These are phyloP conservation scores for Hypoxylon sp. DNA, from an alignment of 2,329 filamentous ascomycete species.

Conservation along the genomic window DNA sequence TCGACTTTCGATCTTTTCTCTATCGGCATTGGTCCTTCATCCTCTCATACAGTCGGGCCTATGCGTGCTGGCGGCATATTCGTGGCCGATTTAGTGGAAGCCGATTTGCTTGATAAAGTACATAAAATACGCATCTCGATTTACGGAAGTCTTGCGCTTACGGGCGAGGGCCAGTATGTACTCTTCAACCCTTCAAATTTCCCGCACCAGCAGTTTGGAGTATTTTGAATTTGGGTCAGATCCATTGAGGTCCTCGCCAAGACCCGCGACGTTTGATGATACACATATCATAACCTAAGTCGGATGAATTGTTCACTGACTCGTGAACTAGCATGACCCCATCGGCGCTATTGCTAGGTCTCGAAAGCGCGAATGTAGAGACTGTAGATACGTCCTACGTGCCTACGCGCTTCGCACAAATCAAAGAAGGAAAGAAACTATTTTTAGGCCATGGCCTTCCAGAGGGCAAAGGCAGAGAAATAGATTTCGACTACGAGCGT, in stretches of 20 bases:
- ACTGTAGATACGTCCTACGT: slow-evolving; percentile 59
- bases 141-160: slow-evolving; percentile 60
- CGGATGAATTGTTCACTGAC: slow-evolving; percentile 11
- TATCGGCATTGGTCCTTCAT: slow-evolving; percentile 61
- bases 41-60: slow-evolving; percentile 60
- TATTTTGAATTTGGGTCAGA: no score
- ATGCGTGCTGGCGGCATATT: slow-evolving; percentile 63
- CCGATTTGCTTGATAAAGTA: slow-evolving; percentile 55
- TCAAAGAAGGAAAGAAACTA: slow-evolving; percentile 56
- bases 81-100: slow-evolving; percentile 57
- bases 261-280: background rate
- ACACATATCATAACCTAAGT: no score
- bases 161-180: slow-evolving; percentile 54
- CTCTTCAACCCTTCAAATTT: slow-evolving; percentile 1
- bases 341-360: slow-evolving; percentile 57
- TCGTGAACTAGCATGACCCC: slow-evolving; percentile 54
- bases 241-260: no score
- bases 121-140: slow-evolving; percentile 58
- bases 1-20: slow-evolving; percentile 62
- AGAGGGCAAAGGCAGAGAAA: slow-evolving; percentile 53
- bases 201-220: no score
- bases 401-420: slow-evolving; percentile 55
- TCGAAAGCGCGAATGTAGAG: slow-evolving; percentile 59
- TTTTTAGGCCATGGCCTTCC: slow-evolving; percentile 53
- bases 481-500: slow-evolving; percentile 58